Evolutionary conservation across 805 yeast species (phyloP).

Genomic region (Jamesozyma gamospora): DNA sequence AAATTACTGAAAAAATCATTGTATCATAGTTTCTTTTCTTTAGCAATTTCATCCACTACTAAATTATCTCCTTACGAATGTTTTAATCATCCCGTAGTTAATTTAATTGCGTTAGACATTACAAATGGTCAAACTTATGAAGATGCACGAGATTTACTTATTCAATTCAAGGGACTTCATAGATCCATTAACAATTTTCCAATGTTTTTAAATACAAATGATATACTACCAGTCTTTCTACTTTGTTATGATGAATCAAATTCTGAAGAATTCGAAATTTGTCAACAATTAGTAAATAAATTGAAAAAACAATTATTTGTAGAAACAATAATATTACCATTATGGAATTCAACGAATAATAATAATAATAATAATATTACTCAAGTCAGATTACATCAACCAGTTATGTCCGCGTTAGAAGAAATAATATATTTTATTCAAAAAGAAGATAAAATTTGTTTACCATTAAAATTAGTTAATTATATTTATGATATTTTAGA

Average conservation of each 20-base stretch:
- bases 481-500: conserved; percentile 21
- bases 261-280: conserved; percentile 36
- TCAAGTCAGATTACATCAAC: conserved; percentile 21
- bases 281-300: conserved; percentile 31
- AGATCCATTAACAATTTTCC: conserved; percentile 38
- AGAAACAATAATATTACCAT: conserved; percentile 25
- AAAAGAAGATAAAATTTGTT: conserved; percentile 3
- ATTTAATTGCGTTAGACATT: conserved; percentile 53
- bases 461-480: conserved; percentile 17
- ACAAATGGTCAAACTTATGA: conserved; percentile 30
- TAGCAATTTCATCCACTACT: conserved; percentile 45
- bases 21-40: conserved; percentile 49
- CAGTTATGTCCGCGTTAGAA: conserved; percentile 24
- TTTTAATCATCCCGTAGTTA: conserved; percentile 76
- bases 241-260: conserved; percentile 39
- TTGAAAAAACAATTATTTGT: conserved; percentile 35
- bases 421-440: conserved; percentile 16
- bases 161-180: conserved; percentile 39
- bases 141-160: conserved; percentile 47
- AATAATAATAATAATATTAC: background rate
- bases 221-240: conserved; percentile 45
- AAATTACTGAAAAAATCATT: conserved; percentile 35
- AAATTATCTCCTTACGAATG: conserved; percentile 70
- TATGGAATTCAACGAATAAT: conserved; percentile 15
- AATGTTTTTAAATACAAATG: conserved; percentile 52